phyloP scores from a whole-genome alignment of 257 asterid genomes.

The Prunella vulgaris region DNA sequence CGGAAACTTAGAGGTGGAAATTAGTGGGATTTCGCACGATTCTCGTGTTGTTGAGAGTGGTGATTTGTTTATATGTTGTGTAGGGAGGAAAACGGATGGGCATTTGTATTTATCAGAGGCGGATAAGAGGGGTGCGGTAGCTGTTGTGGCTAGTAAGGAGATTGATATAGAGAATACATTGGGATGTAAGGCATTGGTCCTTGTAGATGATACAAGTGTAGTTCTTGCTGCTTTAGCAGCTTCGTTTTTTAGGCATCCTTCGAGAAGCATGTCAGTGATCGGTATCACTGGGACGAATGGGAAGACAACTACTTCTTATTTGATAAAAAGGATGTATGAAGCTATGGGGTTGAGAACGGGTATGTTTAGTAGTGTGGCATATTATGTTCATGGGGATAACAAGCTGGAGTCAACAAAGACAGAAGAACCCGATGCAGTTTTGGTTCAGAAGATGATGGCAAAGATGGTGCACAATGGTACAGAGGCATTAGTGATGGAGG shows the following conservation, averaged over 20 bases:
- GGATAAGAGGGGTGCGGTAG: conserved; percentile 95
- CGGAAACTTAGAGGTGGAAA: conserved; percentile 74
- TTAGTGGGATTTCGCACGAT: conserved; percentile 82
- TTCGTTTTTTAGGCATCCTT: conserved; percentile 78
- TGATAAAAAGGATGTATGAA: conserved; percentile 79
- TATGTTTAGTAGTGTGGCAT: conserved; percentile 74
- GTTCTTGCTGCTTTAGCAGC: conserved; percentile 76
- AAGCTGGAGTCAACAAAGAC: conserved; percentile 49
- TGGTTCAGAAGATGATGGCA: conserved; percentile 82
- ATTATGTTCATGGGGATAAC: conserved; percentile 78
- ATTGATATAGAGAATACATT: conserved; percentile 75
- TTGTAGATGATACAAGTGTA: conserved; percentile 71
- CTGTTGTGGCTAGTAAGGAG: conserved; percentile 88
- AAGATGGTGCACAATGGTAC: conserved; percentile 91
- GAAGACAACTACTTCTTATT: conserved; percentile 59
- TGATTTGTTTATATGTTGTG: conserved; percentile 77
- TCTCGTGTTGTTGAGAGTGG: conserved; percentile 86
- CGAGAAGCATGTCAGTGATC: conserved; percentile 66
- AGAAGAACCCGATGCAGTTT: conserved; percentile 60
- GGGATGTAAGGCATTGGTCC: conserved; percentile 86
- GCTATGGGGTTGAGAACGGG: conserved; percentile 97
- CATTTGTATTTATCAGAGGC: conserved; percentile 75
- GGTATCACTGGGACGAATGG: conserved; percentile 87
- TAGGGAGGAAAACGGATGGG: conserved; percentile 69
- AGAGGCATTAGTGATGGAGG: conserved; percentile 86